Conservation (phyloP, 78 protist species). For the Isochrysis galbana region DNA sequence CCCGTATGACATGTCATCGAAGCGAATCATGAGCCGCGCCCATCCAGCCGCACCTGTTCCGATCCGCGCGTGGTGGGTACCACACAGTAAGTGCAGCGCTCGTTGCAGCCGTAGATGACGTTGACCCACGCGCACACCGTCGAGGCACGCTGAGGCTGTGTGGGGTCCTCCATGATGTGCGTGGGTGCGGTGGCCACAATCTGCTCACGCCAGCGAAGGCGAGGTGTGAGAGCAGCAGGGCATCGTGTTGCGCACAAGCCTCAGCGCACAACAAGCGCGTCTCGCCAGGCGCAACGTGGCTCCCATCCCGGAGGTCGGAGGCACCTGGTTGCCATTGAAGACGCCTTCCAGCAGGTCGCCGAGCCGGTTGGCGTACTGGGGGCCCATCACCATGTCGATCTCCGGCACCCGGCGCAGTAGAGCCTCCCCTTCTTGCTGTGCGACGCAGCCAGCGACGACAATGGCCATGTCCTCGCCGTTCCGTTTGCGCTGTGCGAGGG, state of each 20-base stretch:
- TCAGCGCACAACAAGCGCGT: too few relatives aligned
- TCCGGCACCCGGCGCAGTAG: conserved; percentile 47
- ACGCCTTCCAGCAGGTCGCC: conserved; percentile 45
- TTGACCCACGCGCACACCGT: conserved; percentile 31
- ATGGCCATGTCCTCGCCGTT: conserved; percentile 27
- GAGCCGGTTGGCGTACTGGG: conserved; percentile 45
- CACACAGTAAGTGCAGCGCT: conserved; percentile 51
- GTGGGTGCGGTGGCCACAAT: conserved; percentile 48
- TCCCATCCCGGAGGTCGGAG: too few relatives aligned
- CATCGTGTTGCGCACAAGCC: too few relatives aligned
- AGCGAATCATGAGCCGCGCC: too few relatives aligned
- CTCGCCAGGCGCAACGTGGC: too few relatives aligned
- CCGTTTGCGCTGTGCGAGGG: conserved; percentile 40
- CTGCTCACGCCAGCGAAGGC: neutral
- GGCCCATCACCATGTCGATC: conserved; percentile 50
- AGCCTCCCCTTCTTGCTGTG: conserved; percentile 49
- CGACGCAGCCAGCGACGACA: conserved; percentile 56
- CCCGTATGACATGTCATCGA: too few relatives aligned
- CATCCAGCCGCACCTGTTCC: too few relatives aligned
- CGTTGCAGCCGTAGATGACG: conserved; percentile 62
- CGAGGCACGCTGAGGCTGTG: conserved; percentile 25
- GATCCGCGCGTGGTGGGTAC: conserved; percentile 44
- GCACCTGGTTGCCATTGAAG: conserved; percentile 37
- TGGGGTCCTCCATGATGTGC: conserved; percentile 39
- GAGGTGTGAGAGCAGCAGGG: too few relatives aligned